Percentiles rank a stretch among this genome's conserved stretches.
Evolutionary conservation across 805 yeast genomes (phyloP).

Genomic region (Pichia scutulata): DNA sequence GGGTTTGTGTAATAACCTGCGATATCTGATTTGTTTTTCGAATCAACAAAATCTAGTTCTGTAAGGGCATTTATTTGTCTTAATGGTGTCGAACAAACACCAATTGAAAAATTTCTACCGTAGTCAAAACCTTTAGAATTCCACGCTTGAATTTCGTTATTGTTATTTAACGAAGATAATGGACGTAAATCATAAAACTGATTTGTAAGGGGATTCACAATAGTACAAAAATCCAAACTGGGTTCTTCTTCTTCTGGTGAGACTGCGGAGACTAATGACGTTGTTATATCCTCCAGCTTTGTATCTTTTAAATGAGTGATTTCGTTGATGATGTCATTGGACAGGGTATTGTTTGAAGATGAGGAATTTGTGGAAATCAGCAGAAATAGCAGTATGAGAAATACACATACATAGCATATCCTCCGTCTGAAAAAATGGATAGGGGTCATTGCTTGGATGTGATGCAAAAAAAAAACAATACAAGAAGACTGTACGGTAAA

Average conservation of each 20-base stretch:
- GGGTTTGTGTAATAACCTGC: constrained; percentile 52
- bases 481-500: too few relatives aligned
- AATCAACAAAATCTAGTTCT: constrained; percentile 27
- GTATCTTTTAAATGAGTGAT: not conserved
- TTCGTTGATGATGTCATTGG: constrained; percentile 1
- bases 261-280: not conserved
- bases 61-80: constrained; percentile 18
- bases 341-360: not conserved
- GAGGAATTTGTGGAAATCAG: not conserved
- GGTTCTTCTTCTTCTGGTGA: not conserved
- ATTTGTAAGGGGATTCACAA: constrained; percentile 33
- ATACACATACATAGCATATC: not conserved
- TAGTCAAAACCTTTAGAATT: constrained; percentile 62
- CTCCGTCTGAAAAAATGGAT: not conserved
- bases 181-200: constrained; percentile 41
- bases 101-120: constrained; percentile 64
- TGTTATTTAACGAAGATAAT: constrained; percentile 26
- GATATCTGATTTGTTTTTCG: constrained; percentile 35
- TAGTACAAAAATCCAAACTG: constrained; percentile 33
- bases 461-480: not conserved
- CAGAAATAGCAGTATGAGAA: not conserved
- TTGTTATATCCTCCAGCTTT: not conserved
- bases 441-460: not conserved
- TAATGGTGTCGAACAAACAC: constrained; percentile 59
- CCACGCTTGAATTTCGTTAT: constrained; percentile 43